Evolutionary conservation across 345 rosid genomes (phyloP).

Genomic region (Brassica cretica): DNA sequence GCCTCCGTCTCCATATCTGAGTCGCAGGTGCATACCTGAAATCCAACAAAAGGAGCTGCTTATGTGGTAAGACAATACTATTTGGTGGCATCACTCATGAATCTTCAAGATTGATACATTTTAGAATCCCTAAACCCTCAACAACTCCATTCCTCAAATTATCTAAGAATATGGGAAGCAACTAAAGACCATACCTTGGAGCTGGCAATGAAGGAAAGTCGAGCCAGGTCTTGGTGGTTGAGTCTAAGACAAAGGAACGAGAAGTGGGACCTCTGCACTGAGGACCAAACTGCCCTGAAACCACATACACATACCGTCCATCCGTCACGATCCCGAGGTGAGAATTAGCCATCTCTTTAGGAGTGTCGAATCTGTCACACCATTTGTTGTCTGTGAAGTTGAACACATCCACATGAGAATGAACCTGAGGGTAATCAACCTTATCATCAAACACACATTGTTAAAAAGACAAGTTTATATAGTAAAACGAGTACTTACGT

Average conservation of each 20-base stretch:
- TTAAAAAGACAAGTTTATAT: background rate
- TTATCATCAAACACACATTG: background rate
- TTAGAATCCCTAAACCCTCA: background rate
- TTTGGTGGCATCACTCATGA: background rate
- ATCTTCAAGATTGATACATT: background rate
- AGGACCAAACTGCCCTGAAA: slow-evolving; percentile 82
- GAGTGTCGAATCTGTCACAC: slow-evolving; percentile 59
- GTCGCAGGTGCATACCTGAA: slow-evolving; percentile 90
- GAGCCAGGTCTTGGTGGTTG: slow-evolving; percentile 58
- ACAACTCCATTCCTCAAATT: background rate
- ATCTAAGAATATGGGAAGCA: background rate
- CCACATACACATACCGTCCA: slow-evolving; percentile 64
- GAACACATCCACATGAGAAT: slow-evolving; percentile 81
- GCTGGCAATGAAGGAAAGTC: slow-evolving; percentile 64
- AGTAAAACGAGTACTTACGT: slow-evolving; percentile 41
- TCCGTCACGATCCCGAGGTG: slow-evolving; percentile 78
- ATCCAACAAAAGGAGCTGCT: background rate
- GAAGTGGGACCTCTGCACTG: slow-evolving; percentile 72
- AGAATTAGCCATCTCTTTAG: slow-evolving; percentile 81
- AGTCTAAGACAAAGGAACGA: slow-evolving; percentile 59
- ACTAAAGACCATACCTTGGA: slow-evolving; percentile 54
- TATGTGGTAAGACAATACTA: background rate
- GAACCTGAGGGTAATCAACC: slow-evolving; percentile 52
- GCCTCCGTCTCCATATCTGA: slow-evolving; percentile 90
- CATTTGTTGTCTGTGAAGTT: slow-evolving; percentile 64